A percentile compares a stretch with the other conserved stretches of the same genome.
phyloP scores from a whole-genome alignment of 805 yeast species.

The Naumovozyma castellii region DNA sequence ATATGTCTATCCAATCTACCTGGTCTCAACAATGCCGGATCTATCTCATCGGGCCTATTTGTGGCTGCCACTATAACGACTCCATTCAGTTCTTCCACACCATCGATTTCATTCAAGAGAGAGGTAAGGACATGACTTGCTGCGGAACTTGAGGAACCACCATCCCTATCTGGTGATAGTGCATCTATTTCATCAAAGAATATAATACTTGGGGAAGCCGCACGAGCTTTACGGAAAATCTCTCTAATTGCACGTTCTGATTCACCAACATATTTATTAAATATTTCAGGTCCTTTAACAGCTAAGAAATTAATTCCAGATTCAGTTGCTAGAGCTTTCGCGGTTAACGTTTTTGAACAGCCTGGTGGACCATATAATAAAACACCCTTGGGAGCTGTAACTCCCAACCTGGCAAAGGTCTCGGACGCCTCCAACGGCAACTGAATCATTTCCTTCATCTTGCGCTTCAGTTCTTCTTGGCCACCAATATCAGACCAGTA shows the following conservation, averaged over 20 bases:
- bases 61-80: slow-evolving; percentile 95
- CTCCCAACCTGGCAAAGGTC: slow-evolving; percentile 67
- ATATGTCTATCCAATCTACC: slow-evolving; percentile 92
- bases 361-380: slow-evolving; percentile 97
- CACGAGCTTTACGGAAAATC: slow-evolving; percentile 84
- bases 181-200: slow-evolving; percentile 98
- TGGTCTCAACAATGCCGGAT: slow-evolving; percentile 87
- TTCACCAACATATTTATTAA: slow-evolving; percentile 94
- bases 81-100: slow-evolving; percentile 89
- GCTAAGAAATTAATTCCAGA: slow-evolving; percentile 90
- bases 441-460: slow-evolving; percentile 83
- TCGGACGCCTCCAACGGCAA: slow-evolving; percentile 79
- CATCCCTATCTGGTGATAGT: slow-evolving; percentile 65
- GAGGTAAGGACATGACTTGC: slow-evolving; percentile 85
- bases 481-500: slow-evolving; percentile 96
- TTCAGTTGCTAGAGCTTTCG: slow-evolving; percentile 92
- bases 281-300: slow-evolving; percentile 93
- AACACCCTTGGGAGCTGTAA: slow-evolving; percentile 87
- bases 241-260: slow-evolving; percentile 90
- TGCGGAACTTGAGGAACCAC: slow-evolving; percentile 50
- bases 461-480: slow-evolving; percentile 70
- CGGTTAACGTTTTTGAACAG: slow-evolving; percentile 89
- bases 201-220: slow-evolving; percentile 88
- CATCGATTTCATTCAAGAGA: slow-evolving; percentile 88
- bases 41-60: slow-evolving; percentile 87